phyloP scores from a whole-genome alignment of 2,329 filamentous ascomycete species.

The Diaporthe citriasiana region DNA sequence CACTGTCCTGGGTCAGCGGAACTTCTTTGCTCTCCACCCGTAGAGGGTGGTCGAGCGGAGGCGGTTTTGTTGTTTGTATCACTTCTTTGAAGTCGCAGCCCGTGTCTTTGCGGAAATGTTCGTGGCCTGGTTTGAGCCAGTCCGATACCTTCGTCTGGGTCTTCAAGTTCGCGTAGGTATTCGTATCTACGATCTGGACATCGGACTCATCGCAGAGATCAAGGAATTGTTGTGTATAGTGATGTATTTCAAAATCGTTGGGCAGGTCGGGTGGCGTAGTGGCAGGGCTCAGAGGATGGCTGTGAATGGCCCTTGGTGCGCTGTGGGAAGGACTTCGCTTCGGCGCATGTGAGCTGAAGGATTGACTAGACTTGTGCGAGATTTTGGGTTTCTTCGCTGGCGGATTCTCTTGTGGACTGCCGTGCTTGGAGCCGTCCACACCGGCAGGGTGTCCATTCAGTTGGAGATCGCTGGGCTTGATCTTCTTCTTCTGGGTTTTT shows the following conservation, averaged over 20 bases:
- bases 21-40: slow-evolving; percentile 68
- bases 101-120: slow-evolving; percentile 76
- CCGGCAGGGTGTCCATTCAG: slow-evolving; percentile 76
- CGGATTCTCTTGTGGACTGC: slow-evolving; percentile 63
- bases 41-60: slow-evolving; percentile 57
- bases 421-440: slow-evolving; percentile 67
- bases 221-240: slow-evolving; percentile 82
- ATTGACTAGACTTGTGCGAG: slow-evolving; percentile 84
- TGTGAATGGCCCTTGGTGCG: slow-evolving; percentile 71
- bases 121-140: slow-evolving; percentile 81
- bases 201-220: slow-evolving; percentile 77
- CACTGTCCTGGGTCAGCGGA: slow-evolving; percentile 60
- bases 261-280: slow-evolving; percentile 78
- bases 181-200: slow-evolving; percentile 74
- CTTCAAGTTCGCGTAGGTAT: slow-evolving; percentile 81
- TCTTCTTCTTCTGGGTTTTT: slow-evolving; percentile 50
- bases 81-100: slow-evolving; percentile 77
- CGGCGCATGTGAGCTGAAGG: slow-evolving; percentile 76
- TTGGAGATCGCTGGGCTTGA: slow-evolving; percentile 57
- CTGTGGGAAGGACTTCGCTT: slow-evolving; percentile 76
- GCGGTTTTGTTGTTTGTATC: slow-evolving; percentile 64
- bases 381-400: slow-evolving; percentile 85
- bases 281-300: slow-evolving; percentile 79
- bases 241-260: slow-evolving; percentile 74
- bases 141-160: slow-evolving; percentile 81